Base-by-base conservation (phyloP, 768 basidiomycete species). In the Hericium erinaceus region DNA sequence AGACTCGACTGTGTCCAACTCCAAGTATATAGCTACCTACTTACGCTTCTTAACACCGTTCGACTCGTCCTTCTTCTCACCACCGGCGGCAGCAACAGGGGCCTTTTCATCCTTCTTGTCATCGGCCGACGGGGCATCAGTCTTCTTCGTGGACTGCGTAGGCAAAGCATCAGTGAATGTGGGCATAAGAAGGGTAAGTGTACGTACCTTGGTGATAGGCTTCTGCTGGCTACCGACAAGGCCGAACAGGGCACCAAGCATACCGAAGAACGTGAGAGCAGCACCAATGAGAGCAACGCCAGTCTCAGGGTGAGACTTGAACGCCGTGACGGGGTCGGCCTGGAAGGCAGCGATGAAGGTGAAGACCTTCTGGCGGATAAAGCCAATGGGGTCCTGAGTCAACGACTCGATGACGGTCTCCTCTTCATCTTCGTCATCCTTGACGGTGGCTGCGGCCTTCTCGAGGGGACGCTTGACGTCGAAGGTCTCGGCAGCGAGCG, bases 241-340 rank as follows among this genome's bases (percentile, higher is more conserved):
- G 56, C 92, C 85, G 60, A 92, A 80, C 67, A 92, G 74, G 40
- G 80, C 80, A 62, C 85, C 89, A 62, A 98, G 70, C 84, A 97
- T 85, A 51, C 88, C 88, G 67, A 97, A 81, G 63, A 97, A 69
- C 44, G 89, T 91, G 65, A 95, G 78, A 50, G 89, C 61, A 52
- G 82, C 84, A 61, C 82, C 87, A 59, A 76, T 77, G 63, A 98
- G 77, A 60, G 83, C 89, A 49, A 79, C 87, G 64, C 85, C 92
- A 54, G 90, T 90, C 73, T 94, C 87, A 50, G 95, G 94, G 68
- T 94, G 84, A 40, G 87, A 76, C 78, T 87, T 90, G 80, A 98
- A 80, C 44, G 97, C 95, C 24, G 72, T 70, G 54, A 92, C 66
- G 26, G 92, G 94, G 70, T 95, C 84, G 49, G 78, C 69, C 68